phyloP scores from a whole-genome alignment of 345 rosid species.

The Aethionema arabicum region DNA sequence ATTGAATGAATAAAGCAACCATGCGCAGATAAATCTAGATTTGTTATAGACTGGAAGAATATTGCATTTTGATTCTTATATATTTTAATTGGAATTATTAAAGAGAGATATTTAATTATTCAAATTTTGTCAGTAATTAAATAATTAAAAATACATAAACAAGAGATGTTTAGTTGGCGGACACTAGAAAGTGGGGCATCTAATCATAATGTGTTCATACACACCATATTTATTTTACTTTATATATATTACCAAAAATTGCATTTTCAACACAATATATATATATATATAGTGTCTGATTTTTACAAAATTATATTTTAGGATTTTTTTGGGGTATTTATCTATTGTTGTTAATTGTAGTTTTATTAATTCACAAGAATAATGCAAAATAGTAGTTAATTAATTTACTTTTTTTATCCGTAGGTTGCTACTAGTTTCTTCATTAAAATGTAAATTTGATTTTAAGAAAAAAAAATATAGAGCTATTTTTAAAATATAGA shows the following conservation, averaged over 20 bases:
- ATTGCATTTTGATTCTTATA: conserved; percentile 30
- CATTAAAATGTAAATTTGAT: too few relatives aligned
- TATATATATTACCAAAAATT: background rate
- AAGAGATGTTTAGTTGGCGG: conserved; percentile 35
- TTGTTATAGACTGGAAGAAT: conserved; percentile 35
- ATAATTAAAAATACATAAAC: conserved; percentile 18
- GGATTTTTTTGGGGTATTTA: too few relatives aligned
- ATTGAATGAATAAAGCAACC: conserved; percentile 30
- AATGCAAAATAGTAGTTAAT: too few relatives aligned
- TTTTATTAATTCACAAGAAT: too few relatives aligned
- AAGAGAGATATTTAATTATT: conserved; percentile 1
- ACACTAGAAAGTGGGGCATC: conserved; percentile 36
- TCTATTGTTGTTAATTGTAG: too few relatives aligned
- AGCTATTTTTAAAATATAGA: too few relatives aligned
- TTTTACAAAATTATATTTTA: too few relatives aligned
- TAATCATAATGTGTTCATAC: conserved; percentile 38
- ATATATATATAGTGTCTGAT: too few relatives aligned
- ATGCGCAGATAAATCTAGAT: conserved; percentile 36
- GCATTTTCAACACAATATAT: background rate
- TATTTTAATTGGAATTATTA: conserved; percentile 12
- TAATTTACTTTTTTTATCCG: too few relatives aligned
- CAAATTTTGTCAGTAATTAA: conserved; percentile 35
- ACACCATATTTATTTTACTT: background rate
- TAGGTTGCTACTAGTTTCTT: too few relatives aligned
- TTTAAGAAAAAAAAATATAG: too few relatives aligned